Evolutionary conservation across 371 early-diverging fungal species (phyloP).

Genomic region (Lichtheimia ramosa): DNA sequence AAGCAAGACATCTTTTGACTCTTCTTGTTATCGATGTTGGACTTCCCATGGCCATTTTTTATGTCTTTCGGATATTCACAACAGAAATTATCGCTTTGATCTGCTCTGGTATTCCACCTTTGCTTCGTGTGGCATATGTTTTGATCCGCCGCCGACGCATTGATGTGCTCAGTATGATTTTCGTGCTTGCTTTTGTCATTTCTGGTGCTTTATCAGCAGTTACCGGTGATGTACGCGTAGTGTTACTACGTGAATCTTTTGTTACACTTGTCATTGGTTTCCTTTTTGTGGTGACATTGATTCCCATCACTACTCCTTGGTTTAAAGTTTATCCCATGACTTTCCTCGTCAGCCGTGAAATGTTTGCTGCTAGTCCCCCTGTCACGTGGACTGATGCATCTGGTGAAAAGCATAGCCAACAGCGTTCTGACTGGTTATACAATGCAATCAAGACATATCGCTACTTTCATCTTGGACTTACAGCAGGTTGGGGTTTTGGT

Average conservation of each 20-base stretch:
- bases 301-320: conserved; percentile 39
- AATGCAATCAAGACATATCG: conserved; percentile 15
- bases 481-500: not conserved
- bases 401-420: conserved; percentile 16
- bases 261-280: conserved; percentile 36
- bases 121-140: conserved; percentile 26
- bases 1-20: not conserved
- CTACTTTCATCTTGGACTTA: not conserved
- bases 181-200: conserved; percentile 39
- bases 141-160: conserved; percentile 24
- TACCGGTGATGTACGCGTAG: conserved; percentile 37
- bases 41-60: conserved; percentile 40
- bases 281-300: conserved; percentile 38
- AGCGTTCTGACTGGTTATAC: conserved; percentile 28
- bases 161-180: conserved; percentile 44
- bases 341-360: conserved; percentile 28
- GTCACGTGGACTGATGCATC: conserved; percentile 21
- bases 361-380: conserved; percentile 23
- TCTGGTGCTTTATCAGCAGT: conserved; percentile 42
- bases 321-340: conserved; percentile 33
- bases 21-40: conserved; percentile 29
- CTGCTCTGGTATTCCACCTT: conserved; percentile 53
- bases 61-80: conserved; percentile 27
- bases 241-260: conserved; percentile 43
- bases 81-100: conserved; percentile 36